Evolutionary conservation across 805 yeast species (phyloP), one percentile per base, ranked within the genome.

Genomic region (Yarrowia keelungensis): DNA sequence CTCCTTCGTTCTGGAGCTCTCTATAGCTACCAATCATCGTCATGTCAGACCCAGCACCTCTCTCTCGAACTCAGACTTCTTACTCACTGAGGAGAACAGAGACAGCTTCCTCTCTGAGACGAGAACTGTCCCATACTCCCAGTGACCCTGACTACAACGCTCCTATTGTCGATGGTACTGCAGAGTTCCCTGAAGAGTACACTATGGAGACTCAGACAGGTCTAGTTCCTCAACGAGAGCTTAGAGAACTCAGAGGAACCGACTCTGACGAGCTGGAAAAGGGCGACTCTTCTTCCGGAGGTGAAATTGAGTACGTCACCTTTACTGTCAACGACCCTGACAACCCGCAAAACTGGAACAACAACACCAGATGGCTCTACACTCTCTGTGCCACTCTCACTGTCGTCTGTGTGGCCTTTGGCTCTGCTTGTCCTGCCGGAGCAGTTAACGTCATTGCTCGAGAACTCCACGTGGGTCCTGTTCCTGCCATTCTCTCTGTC

Each of bases 381-480:
- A 92, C 98, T 0, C 76, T 89, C 39, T 71, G 87, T 10, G 81
- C 91, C 32, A 87, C 97, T 1, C 72, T 86, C 41, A 82, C 90
- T 71, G 97, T 93, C 64, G 88, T 93, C 69, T 85, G 92, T 74
- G 97, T 94, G 39, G 98, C 98, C 1, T 92, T 91, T 77, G 97
- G 97, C 49, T 91, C 97, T 4, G 89, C 97, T 1, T 89, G 94
- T 76, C 89, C 91, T 74, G 89, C 97, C 35, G 97, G 97, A 73
- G 95, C 96, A 54, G 80, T 93, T 61, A 84, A 83, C n/a, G 81
- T 89, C 16, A 86, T 91, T 70, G 80, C 81, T 70, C 88, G 88
- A 14, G 83, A 86, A 73, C 91, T 83, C 77, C 79, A 86, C 71
- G 97, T 92, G 26, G 85, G 90, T 15, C 76, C 81, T 1, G 97